Evolutionary conservation across 495 filamentous ascomycete genomes (phyloP).

Genomic region (Aspergillus panamensis): DNA sequence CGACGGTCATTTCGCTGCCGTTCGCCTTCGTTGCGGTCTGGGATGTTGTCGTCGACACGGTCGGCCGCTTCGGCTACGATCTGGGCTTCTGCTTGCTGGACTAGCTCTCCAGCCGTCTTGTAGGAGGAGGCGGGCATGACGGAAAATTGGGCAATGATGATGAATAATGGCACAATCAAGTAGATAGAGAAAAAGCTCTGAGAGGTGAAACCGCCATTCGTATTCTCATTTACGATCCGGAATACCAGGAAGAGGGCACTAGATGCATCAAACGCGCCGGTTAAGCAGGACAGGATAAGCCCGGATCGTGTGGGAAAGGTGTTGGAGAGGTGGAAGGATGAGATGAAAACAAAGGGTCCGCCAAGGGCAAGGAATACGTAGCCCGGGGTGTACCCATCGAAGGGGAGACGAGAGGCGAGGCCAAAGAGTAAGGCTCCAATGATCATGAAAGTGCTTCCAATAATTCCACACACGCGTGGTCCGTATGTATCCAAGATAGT

Average conservation of each 20-base stretch:
- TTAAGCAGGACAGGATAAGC: constrained; percentile 77
- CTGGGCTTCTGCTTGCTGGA: constrained; percentile 63
- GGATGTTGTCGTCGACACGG: constrained; percentile 53
- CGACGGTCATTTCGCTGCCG: constrained; percentile 61
- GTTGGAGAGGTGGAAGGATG: constrained; percentile 90
- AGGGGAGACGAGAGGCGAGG: constrained; percentile 57
- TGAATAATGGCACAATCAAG: constrained; percentile 68
- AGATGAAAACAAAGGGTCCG: constrained; percentile 87
- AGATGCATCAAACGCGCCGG: constrained; percentile 85
- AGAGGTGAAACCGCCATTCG: constrained; percentile 56
- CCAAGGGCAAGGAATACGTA: constrained; percentile 82
- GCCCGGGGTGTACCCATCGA: constrained; percentile 72
- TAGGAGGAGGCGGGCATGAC: constrained; percentile 79
- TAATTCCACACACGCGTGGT: constrained; percentile 69
- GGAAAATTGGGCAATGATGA: constrained; percentile 64
- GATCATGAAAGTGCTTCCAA: constrained; percentile 66
- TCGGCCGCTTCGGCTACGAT: constrained; percentile 49
- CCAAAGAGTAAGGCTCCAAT: constrained; percentile 69
- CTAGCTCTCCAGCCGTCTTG: constrained; percentile 82
- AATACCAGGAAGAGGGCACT: constrained; percentile 88
- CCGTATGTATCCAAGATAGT: constrained; percentile 83
- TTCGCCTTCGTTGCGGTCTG: constrained; percentile 48
- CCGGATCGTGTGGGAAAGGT: constrained; percentile 84
- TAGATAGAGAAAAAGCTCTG: constrained; percentile 74
- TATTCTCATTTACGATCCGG: constrained; percentile 66